A percentile compares a stretch with the other conserved stretches of the same genome.
phyloP scores from a whole-genome alignment of 108 stramenopile species.

The Nitzschia sp. region DNA sequence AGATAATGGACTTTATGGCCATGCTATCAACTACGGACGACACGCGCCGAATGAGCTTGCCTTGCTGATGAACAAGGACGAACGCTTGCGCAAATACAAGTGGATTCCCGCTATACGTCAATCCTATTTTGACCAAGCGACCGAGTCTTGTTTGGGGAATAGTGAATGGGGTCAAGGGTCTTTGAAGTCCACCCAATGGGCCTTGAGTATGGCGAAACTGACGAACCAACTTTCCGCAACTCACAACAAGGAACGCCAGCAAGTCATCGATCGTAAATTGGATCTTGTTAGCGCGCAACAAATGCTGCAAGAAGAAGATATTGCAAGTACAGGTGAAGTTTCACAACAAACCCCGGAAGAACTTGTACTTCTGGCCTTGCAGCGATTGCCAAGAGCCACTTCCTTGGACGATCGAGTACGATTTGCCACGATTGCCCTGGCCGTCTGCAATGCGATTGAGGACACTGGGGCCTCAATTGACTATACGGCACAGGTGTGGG shows the following conservation, averaged over 20 bases:
- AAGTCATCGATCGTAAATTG: constrained; percentile 25
- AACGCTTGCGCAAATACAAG: constrained; percentile 33
- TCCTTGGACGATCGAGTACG: constrained; percentile 32
- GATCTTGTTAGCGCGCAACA: constrained; percentile 40
- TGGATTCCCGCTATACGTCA: constrained; percentile 44
- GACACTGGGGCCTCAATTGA: constrained; percentile 9
- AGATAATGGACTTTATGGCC: constrained; percentile 40
- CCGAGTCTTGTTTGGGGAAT: constrained; percentile 20
- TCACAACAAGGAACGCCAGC: constrained; percentile 12
- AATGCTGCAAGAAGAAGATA: constrained; percentile 22
- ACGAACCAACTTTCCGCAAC: constrained; percentile 24
- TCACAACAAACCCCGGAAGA: constrained; percentile 16
- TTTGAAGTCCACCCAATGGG: constrained; percentile 13
- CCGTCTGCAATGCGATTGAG: constrained; percentile 30
- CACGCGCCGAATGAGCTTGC: constrained; percentile 30
- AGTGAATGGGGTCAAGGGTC: neutral
- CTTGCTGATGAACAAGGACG: constrained; percentile 27
- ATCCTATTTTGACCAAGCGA: constrained; percentile 27
- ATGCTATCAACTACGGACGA: constrained; percentile 44
- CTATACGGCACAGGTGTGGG: constrained; percentile 28
- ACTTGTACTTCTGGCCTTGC: constrained; percentile 27
- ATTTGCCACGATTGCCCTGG: constrained; percentile 24
- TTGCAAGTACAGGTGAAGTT: neutral
- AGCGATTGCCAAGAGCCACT: constrained; percentile 16
- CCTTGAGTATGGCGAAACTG: constrained; percentile 44